Percentiles rank a stretch among this genome's conserved stretches.
phyloP scores from a whole-genome alignment of 2,329 filamentous ascomycete species.

The Xylariales sp. region DNA sequence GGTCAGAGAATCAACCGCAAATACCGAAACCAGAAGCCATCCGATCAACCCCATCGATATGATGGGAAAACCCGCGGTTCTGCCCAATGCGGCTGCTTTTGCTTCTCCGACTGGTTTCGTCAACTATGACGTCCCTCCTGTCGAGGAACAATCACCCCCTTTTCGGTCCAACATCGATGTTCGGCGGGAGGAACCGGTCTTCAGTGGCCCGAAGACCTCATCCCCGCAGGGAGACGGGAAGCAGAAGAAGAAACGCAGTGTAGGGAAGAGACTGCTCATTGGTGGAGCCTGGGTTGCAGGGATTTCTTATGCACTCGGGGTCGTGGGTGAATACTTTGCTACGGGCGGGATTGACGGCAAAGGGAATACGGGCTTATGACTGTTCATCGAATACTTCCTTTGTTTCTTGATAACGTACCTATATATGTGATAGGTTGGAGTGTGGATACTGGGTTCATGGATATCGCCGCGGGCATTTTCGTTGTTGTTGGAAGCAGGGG shows the following conservation, averaged over 20 bases:
- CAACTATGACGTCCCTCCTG: slow-evolving; percentile 47
- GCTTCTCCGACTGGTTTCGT: slow-evolving; percentile 63
- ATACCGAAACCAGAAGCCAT: slow-evolving; percentile 11
- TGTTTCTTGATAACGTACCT: no score
- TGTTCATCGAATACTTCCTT: slow-evolving; percentile 5
- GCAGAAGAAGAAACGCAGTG: slow-evolving; percentile 31
- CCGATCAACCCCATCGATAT: slow-evolving; percentile 56
- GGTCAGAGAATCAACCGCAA: slow-evolving; percentile 33
- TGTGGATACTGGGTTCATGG: no score
- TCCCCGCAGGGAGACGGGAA: slow-evolving; percentile 18
- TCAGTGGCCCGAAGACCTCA: slow-evolving; percentile 33
- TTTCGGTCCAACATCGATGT: slow-evolving; percentile 41
- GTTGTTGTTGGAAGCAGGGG: no score
- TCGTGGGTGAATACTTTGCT: slow-evolving; percentile 53
- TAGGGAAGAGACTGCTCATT: slow-evolving; percentile 45
- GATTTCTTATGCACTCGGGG: slow-evolving; percentile 53
- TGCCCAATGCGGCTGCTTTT: slow-evolving; percentile 49
- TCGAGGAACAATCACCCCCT: slow-evolving; percentile 29
- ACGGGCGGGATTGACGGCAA: slow-evolving; percentile 40
- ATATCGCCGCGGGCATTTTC: no score
- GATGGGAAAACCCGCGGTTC: slow-evolving; percentile 37
- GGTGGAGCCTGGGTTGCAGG: slow-evolving; percentile 52
- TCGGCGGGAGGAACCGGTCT: slow-evolving; percentile 42
- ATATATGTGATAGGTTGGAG: no score
- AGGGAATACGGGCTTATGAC: slow-evolving; percentile 30